phyloP scores from a whole-genome alignment of 768 basidiomycete species.

The Saitozyma sp. region DNA sequence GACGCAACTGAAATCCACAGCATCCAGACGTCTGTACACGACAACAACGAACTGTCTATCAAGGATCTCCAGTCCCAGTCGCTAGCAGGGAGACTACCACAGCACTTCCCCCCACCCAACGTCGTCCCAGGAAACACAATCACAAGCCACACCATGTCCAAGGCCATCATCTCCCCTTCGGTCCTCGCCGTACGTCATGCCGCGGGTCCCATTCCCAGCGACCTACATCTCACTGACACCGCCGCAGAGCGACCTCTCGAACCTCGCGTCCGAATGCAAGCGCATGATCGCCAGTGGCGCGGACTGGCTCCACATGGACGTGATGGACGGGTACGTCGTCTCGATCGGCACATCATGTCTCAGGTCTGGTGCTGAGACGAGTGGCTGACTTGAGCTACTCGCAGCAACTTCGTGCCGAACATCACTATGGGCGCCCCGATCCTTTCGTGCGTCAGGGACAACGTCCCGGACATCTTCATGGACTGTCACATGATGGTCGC shows the following conservation, averaged over 20 bases:
- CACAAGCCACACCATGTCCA: constrained; percentile 62
- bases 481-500: constrained; percentile 99
- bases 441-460: constrained; percentile 77
- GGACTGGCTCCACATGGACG: constrained; percentile 98
- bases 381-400: neutral
- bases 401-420: constrained; percentile 94
- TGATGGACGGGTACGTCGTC: constrained; percentile 61
- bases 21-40: too few relatives aligned
- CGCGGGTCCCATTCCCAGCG: neutral
- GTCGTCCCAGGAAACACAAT: too few relatives aligned
- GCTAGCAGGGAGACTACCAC: too few relatives aligned
- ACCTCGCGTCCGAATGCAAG: constrained; percentile 90
- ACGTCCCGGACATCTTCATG: constrained; percentile 95
- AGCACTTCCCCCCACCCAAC: too few relatives aligned
- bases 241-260: constrained; percentile 80
- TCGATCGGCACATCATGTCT: neutral
- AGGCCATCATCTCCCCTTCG: constrained; percentile 91
- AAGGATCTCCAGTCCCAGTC: too few relatives aligned
- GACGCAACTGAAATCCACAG: too few relatives aligned
- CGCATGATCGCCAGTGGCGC: constrained; percentile 92
- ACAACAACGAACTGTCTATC: too few relatives aligned
- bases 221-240: neutral
- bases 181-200: constrained; percentile 68
- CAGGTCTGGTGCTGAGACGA: neutral
- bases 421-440: constrained; percentile 97